Evolutionary conservation across 2,329 filamentous ascomycete species (phyloP).

Genomic region (Pseudogymnoascus sp.): DNA sequence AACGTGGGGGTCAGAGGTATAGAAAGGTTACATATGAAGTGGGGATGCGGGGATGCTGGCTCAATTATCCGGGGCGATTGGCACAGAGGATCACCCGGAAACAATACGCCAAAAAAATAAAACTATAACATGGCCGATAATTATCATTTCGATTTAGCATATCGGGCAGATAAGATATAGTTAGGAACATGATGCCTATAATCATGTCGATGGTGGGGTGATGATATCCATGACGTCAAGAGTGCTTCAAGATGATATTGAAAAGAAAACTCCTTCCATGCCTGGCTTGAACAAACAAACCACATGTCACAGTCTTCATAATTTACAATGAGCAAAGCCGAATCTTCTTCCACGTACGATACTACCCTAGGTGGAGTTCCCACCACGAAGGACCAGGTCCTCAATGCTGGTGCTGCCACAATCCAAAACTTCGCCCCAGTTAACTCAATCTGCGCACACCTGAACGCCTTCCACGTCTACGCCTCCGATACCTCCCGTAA

Average conservation of each 20-base stretch:
- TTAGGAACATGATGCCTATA: background rate
- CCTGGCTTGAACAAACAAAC: background rate
- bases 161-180: background rate
- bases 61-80: background rate
- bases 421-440: conserved; percentile 64
- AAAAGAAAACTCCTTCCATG: background rate
- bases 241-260: background rate
- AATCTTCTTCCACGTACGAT: background rate
- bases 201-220: background rate
- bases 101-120: background rate
- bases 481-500: conserved; percentile 58
- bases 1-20: background rate
- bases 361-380: conserved; percentile 22
- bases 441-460: conserved; percentile 70
- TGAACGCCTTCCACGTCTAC: conserved; percentile 84
- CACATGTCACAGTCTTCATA: background rate
- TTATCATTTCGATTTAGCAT: background rate
- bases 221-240: conserved; percentile 1
- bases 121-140: background rate
- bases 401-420: conserved; percentile 54
- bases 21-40: background rate
- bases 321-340: background rate
- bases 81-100: background rate
- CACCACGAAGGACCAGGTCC: conserved; percentile 47
- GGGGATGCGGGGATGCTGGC: background rate